Evolutionary conservation across 1,284 basidiomycete genomes (phyloP).

Genomic region (Trametes versicolor): DNA sequence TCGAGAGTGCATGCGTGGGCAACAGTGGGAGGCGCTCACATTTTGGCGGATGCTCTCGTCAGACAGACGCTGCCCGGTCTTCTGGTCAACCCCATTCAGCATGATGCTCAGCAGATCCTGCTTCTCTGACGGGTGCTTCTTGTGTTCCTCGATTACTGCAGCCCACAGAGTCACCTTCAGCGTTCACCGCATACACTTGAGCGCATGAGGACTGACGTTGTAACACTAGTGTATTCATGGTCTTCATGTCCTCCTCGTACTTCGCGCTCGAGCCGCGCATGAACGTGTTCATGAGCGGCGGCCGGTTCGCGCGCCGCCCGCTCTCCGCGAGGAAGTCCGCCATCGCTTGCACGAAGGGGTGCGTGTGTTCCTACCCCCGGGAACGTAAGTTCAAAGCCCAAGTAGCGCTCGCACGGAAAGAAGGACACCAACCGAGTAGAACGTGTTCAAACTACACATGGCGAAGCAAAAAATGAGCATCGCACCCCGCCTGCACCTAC

Average conservation of each 20-base stretch:
- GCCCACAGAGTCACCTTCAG: neutral
- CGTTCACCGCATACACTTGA: neutral
- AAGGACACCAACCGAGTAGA: slow-evolving; percentile 44
- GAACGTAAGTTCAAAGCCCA: neutral
- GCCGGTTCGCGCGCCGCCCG: slow-evolving; percentile 48
- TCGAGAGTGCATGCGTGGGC: too few species aligned
- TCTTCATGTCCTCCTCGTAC: slow-evolving; percentile 51
- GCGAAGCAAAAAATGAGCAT: neutral
- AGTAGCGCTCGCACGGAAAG: neutral
- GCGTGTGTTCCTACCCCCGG: slow-evolving; percentile 44
- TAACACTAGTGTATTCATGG: slow-evolving; percentile 52
- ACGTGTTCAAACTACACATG: slow-evolving; percentile 49
- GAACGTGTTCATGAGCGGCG: slow-evolving; percentile 48
- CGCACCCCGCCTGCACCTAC: neutral
- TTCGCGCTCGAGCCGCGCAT: slow-evolving; percentile 50
- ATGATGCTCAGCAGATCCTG: slow-evolving; percentile 59
- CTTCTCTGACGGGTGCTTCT: slow-evolving; percentile 49
- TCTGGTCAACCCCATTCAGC: slow-evolving; percentile 56
- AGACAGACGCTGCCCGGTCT: slow-evolving; percentile 55
- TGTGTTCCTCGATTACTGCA: slow-evolving; percentile 51
- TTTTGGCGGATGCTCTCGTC: slow-evolving; percentile 58
- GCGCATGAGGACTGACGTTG: slow-evolving; percentile 44
- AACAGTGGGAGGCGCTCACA: slow-evolving; percentile 37
- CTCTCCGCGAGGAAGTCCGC: slow-evolving; percentile 53
- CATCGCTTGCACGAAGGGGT: slow-evolving; percentile 57